Evolutionary conservation across 1,284 basidiomycete species (phyloP).

Genomic region (Cryptococcus wingfieldii): DNA sequence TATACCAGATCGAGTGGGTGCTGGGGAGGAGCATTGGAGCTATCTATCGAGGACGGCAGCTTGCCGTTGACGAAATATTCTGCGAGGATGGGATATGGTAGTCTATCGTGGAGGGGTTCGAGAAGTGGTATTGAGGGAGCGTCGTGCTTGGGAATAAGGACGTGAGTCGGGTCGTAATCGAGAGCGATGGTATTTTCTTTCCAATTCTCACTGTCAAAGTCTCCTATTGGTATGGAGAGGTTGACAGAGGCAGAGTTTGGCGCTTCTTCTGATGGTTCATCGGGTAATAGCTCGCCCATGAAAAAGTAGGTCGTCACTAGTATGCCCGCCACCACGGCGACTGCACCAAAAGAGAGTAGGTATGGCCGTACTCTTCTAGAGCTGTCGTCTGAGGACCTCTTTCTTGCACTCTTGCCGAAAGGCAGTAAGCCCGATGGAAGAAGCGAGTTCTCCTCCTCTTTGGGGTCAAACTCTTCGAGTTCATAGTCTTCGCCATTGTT

Average conservation of each 20-base stretch:
- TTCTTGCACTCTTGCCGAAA: not conserved
- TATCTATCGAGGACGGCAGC: constrained; percentile 1
- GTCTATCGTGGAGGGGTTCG: constrained; percentile 9
- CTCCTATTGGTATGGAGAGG: not conserved
- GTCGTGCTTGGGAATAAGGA: constrained; percentile 10
- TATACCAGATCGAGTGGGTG: constrained; percentile 34
- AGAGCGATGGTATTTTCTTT: not conserved
- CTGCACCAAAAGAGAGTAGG: not conserved
- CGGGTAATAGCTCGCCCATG: not conserved
- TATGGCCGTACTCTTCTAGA: not conserved
- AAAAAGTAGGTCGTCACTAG: not conserved
- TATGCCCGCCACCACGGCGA: not conserved
- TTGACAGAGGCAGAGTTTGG: not conserved
- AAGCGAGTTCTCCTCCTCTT: not conserved
- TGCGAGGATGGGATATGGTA: constrained; percentile 16
- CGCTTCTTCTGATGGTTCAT: not conserved
- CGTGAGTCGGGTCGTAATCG: constrained; percentile 11
- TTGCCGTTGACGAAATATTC: constrained; percentile 14
- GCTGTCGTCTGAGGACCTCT: not conserved
- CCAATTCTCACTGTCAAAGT: constrained; percentile 1
- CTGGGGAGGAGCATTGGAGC: not conserved
- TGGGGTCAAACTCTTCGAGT: not conserved
- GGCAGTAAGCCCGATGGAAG: not conserved
- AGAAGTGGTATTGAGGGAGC: constrained; percentile 2
- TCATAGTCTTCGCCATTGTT: not conserved